Base-by-base conservation (phyloP, 306 rosid species). In the Rosa multiflora region DNA sequence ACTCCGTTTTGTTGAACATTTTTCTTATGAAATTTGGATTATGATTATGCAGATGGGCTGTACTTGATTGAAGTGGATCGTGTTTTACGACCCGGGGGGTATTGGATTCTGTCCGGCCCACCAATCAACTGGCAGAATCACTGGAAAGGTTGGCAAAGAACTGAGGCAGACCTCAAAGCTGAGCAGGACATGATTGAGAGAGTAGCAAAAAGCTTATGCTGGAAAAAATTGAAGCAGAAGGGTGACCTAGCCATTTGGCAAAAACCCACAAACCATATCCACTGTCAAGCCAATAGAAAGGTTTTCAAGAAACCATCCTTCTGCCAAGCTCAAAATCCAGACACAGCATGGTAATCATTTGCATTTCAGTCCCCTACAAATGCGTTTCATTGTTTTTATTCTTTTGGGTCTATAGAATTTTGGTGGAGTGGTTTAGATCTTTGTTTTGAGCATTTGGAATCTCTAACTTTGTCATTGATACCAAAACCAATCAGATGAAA, bases 21-120 rank as follows among this genome's bases (percentile, higher is more conserved):
- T 8, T 37, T 67, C 26, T 67, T 6, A 37, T 15, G 14, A 47
- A 64, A 55, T 32, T 75, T 44, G 26, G 48, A 51, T 53, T 81
- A 12, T 66, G 72, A 61, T 46, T 26, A 73, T 67, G 86, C 91
- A 95, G 99, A 87, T 70, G 99, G 97, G 35, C 73, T 78, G 35
- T 96, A 89, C 85, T 86, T 96, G 79, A 89, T 90, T 1, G 99
- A 96, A 75, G 89, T 96, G 37, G 98, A 96, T 80, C 46, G 99
- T 71, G 87, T 96, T 18, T 59, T 96, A 2, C 92, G 99, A n/a
- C 99, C 99, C 0, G 99, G 99, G 0, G 99, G 99, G 70, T 96
- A 93, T 17, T 96, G 99, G 99, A 82, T 96, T 78, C 89, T 96
- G 21, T 96, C 99, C 0, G 99, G 99, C 46, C 99, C 99, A 13